A percentile compares a stretch with the other conserved stretches of the same genome.
Conservation (phyloP, 2,329 filamentous ascomycete genomes). For the Epichloe uncinata region DNA sequence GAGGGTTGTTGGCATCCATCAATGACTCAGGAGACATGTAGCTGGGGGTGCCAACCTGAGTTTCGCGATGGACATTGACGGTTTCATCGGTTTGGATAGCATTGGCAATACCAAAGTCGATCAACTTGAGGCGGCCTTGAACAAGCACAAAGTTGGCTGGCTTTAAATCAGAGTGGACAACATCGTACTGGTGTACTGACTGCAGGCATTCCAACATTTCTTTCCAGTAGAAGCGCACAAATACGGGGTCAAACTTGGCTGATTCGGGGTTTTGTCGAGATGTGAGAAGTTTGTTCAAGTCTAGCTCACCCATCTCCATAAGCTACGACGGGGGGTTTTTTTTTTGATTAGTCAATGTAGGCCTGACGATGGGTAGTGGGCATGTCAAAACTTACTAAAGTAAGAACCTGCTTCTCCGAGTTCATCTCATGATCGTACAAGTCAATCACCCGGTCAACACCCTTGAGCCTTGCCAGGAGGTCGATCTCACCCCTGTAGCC, state of each 20-base stretch:
- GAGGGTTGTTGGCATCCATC: conserved; percentile 65
- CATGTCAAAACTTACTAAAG: conserved; percentile 47
- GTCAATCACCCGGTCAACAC: conserved; percentile 80
- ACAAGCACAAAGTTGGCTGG: conserved; percentile 95
- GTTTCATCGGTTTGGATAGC: conserved; percentile 93
- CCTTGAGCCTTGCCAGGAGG: conserved; percentile 65
- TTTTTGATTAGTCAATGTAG: neutral
- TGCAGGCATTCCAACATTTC: conserved; percentile 96
- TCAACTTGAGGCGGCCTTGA: conserved; percentile 80
- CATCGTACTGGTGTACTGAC: conserved; percentile 76
- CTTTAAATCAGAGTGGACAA: conserved; percentile 94
- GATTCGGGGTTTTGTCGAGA: conserved; percentile 58
- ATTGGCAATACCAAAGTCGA: conserved; percentile 97
- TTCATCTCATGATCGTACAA: conserved; percentile 91
- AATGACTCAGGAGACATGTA: conserved; percentile 97
- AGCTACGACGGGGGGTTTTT: conserved; percentile 36
- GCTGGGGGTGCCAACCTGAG: conserved; percentile 84
- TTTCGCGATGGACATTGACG: conserved; percentile 92
- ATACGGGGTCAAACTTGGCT: conserved; percentile 70
- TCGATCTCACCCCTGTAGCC: conserved; percentile 96
- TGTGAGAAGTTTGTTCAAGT: conserved; percentile 75
- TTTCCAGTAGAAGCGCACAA: conserved; percentile 97
- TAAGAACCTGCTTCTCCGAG: conserved; percentile 76
- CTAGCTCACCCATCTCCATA: conserved; percentile 94
- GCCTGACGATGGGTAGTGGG: neutral